A percentile compares a stretch with the other conserved stretches of the same genome.
Evolutionary conservation across 495 filamentous ascomycete species (phyloP).

Genomic region (Annulohypoxylon nitens): DNA sequence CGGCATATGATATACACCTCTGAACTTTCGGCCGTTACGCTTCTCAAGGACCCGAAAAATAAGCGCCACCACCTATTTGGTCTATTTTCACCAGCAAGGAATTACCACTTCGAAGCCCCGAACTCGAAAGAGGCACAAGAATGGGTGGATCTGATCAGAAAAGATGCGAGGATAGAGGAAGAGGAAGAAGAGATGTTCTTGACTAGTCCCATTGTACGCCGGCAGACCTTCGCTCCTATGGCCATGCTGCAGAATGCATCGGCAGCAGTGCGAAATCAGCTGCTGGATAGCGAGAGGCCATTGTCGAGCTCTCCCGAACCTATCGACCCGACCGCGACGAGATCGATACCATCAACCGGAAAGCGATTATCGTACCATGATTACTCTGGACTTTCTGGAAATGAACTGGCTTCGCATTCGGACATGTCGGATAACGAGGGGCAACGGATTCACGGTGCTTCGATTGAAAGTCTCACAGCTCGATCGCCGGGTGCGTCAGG

Average conservation of each 20-base stretch:
- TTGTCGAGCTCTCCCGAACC: constrained; percentile 77
- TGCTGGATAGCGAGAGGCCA: constrained; percentile 52
- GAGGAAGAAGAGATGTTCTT: constrained; percentile 85
- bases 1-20: constrained; percentile 87
- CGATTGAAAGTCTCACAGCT: constrained; percentile 59
- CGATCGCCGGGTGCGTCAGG: constrained; percentile 55
- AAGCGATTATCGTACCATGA: constrained; percentile 69
- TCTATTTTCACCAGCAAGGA: constrained; percentile 90
- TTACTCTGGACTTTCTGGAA: constrained; percentile 78
- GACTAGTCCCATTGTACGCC: constrained; percentile 66
- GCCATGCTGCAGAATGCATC: constrained; percentile 25
- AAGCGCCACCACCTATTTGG: constrained; percentile 86
- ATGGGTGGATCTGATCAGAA: constrained; percentile 87
- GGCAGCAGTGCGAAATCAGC: constrained; percentile 15
- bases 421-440: constrained; percentile 85
- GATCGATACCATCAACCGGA: constrained; percentile 54
- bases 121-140: constrained; percentile 81
- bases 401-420: constrained; percentile 88
- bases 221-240: constrained; percentile 53
- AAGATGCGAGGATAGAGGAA: constrained; percentile 84
- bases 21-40: constrained; percentile 90
- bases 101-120: constrained; percentile 86
- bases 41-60: constrained; percentile 88
- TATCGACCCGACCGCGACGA: constrained; percentile 53
- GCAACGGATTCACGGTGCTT: constrained; percentile 55